Evolutionary conservation across 2,329 filamentous ascomycete species (phyloP), one percentile per base, ranked within the genome.

Genomic region (Didymellaceae sp.): DNA sequence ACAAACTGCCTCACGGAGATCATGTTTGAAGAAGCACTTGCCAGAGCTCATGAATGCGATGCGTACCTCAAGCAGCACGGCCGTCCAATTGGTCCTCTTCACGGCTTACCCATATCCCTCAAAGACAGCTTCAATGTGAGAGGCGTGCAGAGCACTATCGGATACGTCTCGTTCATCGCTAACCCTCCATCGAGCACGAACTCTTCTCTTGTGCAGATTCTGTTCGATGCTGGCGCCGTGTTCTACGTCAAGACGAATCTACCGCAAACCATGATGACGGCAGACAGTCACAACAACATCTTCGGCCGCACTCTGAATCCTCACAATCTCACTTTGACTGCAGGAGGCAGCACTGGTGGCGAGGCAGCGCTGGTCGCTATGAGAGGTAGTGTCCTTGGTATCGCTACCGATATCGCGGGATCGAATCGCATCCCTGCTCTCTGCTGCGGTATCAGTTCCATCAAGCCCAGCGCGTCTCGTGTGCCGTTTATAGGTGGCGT

Each of bases 341-440:
- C 84, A 0, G 87, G 87, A 5, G 87, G 88, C 2, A 84, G 80
- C 8, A 84, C 82, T 0, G 87, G 87, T 9, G 87, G 87, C 10
- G 86, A 88, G 65, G 85, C 79, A 0, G 83, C 81, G 0, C 68
- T 87, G 8, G 60, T 87, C 16, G 81, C 80, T 4, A 78, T 87
- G 74, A 76, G 78, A 21, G 85, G 85, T 0, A 80, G 76, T 24
- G 75, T 83, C 43, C 61, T 88, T 1, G 86, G 86, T 1, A 76
- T 87, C 10, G 84, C 83, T 0, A 87, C 85, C 0, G 85, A 87
- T 53, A 86, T 87, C 39, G 76, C 24, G 32, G 62, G 63, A 2
- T 75, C 69, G 2, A 78, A 80, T 42, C 73, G 80, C 6, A 74
- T 81, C 9, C 80, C 80, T 0, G 71, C 78, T 0, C 67, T 75